Evolutionary conservation across 2,329 filamentous ascomycete species (phyloP), one percentile per base, ranked within the genome.

Genomic region (Cercospora zeae-maydis): DNA sequence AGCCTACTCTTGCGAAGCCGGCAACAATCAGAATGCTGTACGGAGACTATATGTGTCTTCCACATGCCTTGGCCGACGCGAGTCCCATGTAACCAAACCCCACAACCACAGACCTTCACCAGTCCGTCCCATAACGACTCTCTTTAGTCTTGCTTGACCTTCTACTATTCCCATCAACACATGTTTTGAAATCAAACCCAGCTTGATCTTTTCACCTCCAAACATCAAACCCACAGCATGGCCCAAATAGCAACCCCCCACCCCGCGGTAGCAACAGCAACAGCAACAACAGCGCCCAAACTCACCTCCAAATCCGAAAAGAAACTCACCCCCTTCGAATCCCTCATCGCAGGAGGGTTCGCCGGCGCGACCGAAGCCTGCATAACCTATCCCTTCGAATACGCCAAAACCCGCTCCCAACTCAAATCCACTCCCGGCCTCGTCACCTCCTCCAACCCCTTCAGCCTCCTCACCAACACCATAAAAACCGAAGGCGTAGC

Each of bases 361-460:
- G 83, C 82, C 5, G 83, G 83, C 11, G 81, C 77, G n/a, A 74
- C 83, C 7, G 83, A 85, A 70, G 82, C 82, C 4, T 76, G 79
- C 2, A 73, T 78, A 19, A 85, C 83, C 3, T 75, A 75, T 58
- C 74, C 74, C 3, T 73, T 75, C 51, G 73, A 75, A 61, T 75
- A 72, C 58, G 72, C 72, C 57, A 76, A 76, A 66, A 75, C 74
- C 6, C 67, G 72, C 27, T 70, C 69, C 3, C 74, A 75, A 49
- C 63, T 75, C n/a, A 68, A 68, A 39, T 63, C 45, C 51, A 21
- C n/a, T 11, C 10, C 34, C 9, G 49, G 30, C 10, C 19, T 58
- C 42, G 39, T 24, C 59, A 59, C 49, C 55, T 56, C 58, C 49
- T 54, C 30, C n/a, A 74, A 70, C 42, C 67, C 72, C 1, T 69